A percentile compares a stretch with the other conserved stretches of the same genome.
phyloP scores from a whole-genome alignment of 306 rosid species.

The Fragaria vesca region DNA sequence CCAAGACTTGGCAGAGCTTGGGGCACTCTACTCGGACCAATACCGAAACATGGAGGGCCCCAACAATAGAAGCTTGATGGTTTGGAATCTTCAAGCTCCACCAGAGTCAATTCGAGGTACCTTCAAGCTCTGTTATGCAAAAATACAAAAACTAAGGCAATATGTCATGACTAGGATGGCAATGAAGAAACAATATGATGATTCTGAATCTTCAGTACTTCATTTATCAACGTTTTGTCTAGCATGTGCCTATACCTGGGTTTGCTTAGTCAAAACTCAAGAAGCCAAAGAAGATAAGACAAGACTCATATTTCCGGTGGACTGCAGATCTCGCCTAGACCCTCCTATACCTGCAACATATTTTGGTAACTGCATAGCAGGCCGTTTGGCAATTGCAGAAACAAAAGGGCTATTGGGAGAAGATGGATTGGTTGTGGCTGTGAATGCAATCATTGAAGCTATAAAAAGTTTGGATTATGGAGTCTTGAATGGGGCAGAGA shows the following conservation, averaged over 20 bases:
- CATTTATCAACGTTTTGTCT: conserved; percentile 12
- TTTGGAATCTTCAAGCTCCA: not conserved
- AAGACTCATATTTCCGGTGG: not conserved
- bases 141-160: conserved; percentile 7
- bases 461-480: conserved; percentile 20
- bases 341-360: conserved; percentile 22
- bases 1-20: not conserved
- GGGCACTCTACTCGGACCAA: not conserved
- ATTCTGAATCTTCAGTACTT: conserved; percentile 5
- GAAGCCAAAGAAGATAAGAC: not conserved
- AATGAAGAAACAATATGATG: not conserved
- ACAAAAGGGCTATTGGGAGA: conserved; percentile 10
- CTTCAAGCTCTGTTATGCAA: conserved; percentile 2
- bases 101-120: conserved; percentile 13
- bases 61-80: conserved; percentile 19
- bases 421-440: conserved; percentile 16
- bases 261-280: conserved; percentile 16
- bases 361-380: conserved; percentile 29
- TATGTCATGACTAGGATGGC: not conserved
- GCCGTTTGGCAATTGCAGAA: not conserved
- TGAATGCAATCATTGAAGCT: conserved; percentile 7
- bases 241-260: conserved; percentile 18
- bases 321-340: conserved; percentile 20
- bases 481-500: conserved; percentile 14
- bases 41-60: not conserved